A percentile compares a stretch with the other conserved stretches of the same genome.
Evolutionary conservation across 768 basidiomycete genomes (phyloP).

Genomic region (Leccinum ochraceum): DNA sequence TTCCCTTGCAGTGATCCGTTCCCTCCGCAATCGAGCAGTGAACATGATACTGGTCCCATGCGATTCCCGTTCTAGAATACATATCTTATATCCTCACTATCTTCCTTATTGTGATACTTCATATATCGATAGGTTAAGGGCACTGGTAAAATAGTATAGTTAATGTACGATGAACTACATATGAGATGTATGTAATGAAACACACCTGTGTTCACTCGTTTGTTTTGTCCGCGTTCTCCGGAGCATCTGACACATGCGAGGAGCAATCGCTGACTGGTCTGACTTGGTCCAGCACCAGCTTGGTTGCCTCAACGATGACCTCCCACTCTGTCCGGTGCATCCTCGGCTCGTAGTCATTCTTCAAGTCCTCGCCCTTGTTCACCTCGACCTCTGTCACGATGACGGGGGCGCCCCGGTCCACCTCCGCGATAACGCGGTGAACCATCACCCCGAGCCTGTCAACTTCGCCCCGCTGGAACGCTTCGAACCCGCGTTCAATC

Average conservation of each 20-base stretch:
- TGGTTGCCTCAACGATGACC: slow-evolving; percentile 86
- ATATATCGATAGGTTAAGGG: slow-evolving; percentile 19
- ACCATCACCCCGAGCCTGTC: slow-evolving; percentile 85
- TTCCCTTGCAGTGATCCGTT: slow-evolving; percentile 18
- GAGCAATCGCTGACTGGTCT: slow-evolving; percentile 22
- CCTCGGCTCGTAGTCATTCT: slow-evolving; percentile 61
- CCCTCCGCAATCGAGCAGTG: slow-evolving; percentile 17
- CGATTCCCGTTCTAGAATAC: slow-evolving; percentile 31
- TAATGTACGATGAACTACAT: slow-evolving; percentile 16
- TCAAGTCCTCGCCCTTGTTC: slow-evolving; percentile 69
- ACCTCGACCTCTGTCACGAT: slow-evolving; percentile 80
- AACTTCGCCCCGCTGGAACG: slow-evolving; percentile 82
- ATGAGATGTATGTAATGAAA: slow-evolving; percentile 4
- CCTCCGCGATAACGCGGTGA: slow-evolving; percentile 89
- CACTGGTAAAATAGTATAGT: slow-evolving; percentile 14
- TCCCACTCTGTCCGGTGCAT: slow-evolving; percentile 87
- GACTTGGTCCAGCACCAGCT: slow-evolving; percentile 61
- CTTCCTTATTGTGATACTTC: slow-evolving; percentile 9
- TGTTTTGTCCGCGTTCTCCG: not conserved
- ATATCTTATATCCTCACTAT: slow-evolving; percentile 3
- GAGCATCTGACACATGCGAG: not conserved
- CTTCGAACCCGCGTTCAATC: slow-evolving; percentile 85
- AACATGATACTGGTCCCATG: slow-evolving; percentile 18
- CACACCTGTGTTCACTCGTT: slow-evolving; percentile 6
- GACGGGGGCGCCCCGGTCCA: slow-evolving; percentile 89